Evolutionary conservation across 495 filamentous ascomycete genomes (phyloP), one percentile per base, ranked within the genome.

Genomic region (Pseudevernia furfuracea): DNA sequence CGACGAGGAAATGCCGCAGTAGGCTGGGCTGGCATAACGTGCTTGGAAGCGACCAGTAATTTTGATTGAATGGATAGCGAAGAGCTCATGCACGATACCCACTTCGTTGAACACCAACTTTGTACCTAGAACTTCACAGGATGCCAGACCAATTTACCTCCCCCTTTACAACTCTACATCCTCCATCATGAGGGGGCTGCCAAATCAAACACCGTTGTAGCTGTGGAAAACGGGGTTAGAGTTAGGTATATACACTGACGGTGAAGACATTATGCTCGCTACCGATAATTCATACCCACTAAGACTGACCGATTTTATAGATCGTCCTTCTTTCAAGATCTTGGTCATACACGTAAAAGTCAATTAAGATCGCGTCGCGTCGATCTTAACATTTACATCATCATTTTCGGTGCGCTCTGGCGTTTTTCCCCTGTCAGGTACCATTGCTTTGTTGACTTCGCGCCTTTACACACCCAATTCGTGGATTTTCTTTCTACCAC

Each of bases 401-500:
- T 39, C 19, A 55, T 39, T 25, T 34, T 8, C 4, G 48, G 48
- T 1, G 30, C 19, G n/a, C n/a, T n/a, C n/a, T n/a, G n/a, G n/a
- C n/a, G n/a, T n/a, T n/a, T 25, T 61, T 57, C 39, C 39, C 57
- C 57, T 53, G 14, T 55, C 52, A 55, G 52, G 52, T 55, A 55
- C 30, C 28, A 55, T 9, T 55, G 11, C 5, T 19, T 55, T 15
- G 17, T 34, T 34, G 52, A 9, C 30, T 55, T 21, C 52, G 52
- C 52, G 52, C n/a, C 30, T 10, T 21, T 55, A 9, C 6, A 11
- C 17, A 55, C 38, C 10, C 38, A 41, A 41, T 12, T 2, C 38
- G 38, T 15, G 5, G 38, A 11, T 11, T 15, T 12, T 41, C 9
- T 21, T 15, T 44, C 41, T 44, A 44, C 41, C 14, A 7, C 21